Conservation (phyloP, 306 rosid species). For the Prunus kanzakura region DNA sequence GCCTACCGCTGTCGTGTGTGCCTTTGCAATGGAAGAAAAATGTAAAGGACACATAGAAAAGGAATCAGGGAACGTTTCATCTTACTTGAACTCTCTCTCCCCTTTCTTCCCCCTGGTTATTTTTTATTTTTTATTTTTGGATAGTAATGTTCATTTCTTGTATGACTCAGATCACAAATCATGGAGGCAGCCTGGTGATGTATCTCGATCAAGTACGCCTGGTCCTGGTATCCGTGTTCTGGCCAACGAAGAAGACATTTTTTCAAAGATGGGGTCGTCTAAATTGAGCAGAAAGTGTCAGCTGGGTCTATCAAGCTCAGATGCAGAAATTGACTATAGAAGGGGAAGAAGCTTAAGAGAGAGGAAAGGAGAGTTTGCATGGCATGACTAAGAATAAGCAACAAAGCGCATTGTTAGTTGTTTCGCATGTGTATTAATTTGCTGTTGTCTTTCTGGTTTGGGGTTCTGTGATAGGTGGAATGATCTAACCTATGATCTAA, state of each 20-base stretch:
- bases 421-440: constrained; percentile 43
- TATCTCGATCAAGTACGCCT: constrained; percentile 59
- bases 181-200: constrained; percentile 44
- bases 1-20: background rate
- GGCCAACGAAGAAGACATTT: constrained; percentile 59
- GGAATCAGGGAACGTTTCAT: background rate
- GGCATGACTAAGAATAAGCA: constrained; percentile 57
- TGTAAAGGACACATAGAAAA: background rate
- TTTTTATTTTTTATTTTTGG: background rate
- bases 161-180: constrained; percentile 55
- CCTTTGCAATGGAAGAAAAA: background rate
- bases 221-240: constrained; percentile 44
- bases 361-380: constrained; percentile 53
- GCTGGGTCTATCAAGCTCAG: constrained; percentile 81
- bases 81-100: background rate
- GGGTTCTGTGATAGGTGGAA: constrained; percentile 57
- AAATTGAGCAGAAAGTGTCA: constrained; percentile 60
- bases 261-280: constrained; percentile 63
- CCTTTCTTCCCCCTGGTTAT: background rate
- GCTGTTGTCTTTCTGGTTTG: constrained; percentile 36
- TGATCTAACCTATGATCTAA: constrained; percentile 74
- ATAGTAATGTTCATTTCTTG: constrained; percentile 30
- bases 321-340: constrained; percentile 95
- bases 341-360: constrained; percentile 86
- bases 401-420: constrained; percentile 35